These are phyloP conservation scores for Aspergillus sp. DNA, from an alignment of 2,329 filamentous ascomycete species.

Conservation along the genomic window DNA sequence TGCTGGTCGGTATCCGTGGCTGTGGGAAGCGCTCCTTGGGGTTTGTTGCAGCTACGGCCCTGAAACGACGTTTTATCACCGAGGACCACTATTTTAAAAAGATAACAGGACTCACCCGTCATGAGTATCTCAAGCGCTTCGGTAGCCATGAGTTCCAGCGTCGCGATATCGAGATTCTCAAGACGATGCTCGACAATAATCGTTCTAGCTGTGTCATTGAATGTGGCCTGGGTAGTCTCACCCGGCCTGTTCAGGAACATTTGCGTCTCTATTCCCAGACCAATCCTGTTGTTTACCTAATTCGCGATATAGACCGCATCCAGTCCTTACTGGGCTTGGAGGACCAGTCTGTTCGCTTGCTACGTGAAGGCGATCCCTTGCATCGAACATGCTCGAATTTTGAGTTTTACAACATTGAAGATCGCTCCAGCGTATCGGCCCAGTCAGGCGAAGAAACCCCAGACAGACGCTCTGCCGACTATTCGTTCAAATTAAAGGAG, in stretches of 20 bases:
- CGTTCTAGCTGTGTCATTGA: conserved; percentile 39
- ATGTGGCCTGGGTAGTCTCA: conserved; percentile 39
- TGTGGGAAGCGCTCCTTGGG: conserved; percentile 41
- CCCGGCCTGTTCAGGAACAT: conserved; percentile 37
- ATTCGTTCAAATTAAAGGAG: conserved; percentile 47
- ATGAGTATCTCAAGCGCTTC: conserved; percentile 36
- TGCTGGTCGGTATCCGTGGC: conserved; percentile 40
- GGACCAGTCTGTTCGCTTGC: conserved; percentile 37
- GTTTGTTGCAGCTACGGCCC: conserved; percentile 38
- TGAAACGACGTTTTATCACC: conserved; percentile 40
- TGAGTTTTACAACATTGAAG: conserved; percentile 46
- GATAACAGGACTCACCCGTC: conserved; percentile 36
- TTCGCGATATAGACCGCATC: conserved; percentile 37
- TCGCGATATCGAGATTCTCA: conserved; percentile 38
- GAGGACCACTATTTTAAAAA: conserved; percentile 42
- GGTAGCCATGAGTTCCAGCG: conserved; percentile 40
- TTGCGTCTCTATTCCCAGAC: conserved; percentile 31
- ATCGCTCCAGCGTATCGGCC: conserved; percentile 27
- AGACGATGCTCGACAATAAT: conserved; percentile 42
- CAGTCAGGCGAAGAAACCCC: conserved; percentile 28
- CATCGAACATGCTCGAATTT: conserved; percentile 46
- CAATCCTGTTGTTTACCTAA: conserved; percentile 38
- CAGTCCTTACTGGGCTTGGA: conserved; percentile 39
- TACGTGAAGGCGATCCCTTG: conserved; percentile 41
- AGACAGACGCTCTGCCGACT: conserved; percentile 42